These are phyloP conservation scores for Zalaria obscura DNA, from an alignment of 2,329 filamentous ascomycete species.

Conservation along the genomic window DNA sequence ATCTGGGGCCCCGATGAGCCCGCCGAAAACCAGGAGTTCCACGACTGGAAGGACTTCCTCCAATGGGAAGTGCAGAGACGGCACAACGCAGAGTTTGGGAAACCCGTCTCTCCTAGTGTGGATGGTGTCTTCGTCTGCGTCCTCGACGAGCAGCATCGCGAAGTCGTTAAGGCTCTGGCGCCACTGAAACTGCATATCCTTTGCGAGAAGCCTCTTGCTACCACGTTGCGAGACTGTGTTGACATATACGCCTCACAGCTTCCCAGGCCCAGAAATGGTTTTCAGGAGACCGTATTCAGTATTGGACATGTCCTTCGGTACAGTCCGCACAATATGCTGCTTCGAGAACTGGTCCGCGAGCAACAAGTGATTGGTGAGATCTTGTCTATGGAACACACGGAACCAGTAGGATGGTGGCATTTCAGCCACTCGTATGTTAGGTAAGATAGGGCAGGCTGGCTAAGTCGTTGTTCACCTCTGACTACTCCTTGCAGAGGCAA, in stretches of 20 bases:
- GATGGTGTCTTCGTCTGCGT: conserved; percentile 58
- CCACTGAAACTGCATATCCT: conserved; percentile 64
- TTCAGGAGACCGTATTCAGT: conserved; percentile 50
- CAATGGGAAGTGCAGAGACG: conserved; percentile 53
- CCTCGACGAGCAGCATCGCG: conserved; percentile 75
- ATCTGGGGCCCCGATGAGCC: conserved; percentile 50
- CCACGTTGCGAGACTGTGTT: conserved; percentile 63
- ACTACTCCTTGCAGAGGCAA: conserved; percentile 47
- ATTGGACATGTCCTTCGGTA: conserved; percentile 92
- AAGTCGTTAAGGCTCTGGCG: conserved; percentile 63
- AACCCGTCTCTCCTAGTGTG: conserved; percentile 22
- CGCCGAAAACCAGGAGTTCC: conserved; percentile 52
- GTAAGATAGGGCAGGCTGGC: conserved; percentile 16
- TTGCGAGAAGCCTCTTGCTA: conserved; percentile 89
- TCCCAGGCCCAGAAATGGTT: too few species aligned
- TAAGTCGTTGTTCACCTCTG: not conserved
- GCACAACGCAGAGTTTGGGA: conserved; percentile 34
- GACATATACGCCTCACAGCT: conserved; percentile 52
- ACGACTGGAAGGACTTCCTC: conserved; percentile 63
- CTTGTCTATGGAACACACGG: conserved; percentile 76
- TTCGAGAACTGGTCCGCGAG: conserved; percentile 63
- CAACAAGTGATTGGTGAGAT: conserved; percentile 71
- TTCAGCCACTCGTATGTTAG: conserved; percentile 81
- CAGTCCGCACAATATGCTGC: conserved; percentile 77
- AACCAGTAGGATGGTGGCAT: conserved; percentile 94